Evolutionary conservation across 208 protist species (phyloP), one percentile per base, ranked within the genome.

Genomic region (Tetramitus jugosus): DNA sequence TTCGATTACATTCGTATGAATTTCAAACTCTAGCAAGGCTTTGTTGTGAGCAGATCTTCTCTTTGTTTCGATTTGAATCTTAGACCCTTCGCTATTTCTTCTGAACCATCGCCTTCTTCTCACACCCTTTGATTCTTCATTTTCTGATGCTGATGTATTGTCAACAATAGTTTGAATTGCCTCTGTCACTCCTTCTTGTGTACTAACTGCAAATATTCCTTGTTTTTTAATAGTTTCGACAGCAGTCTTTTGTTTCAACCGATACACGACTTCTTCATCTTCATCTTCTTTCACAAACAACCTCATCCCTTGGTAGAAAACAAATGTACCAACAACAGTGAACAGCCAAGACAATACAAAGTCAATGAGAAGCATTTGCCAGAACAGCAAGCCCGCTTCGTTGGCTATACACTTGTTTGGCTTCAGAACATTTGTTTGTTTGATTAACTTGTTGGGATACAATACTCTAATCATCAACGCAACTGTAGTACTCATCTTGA

Each of bases 341-440:
- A 56, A 56, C 10, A 56, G 14, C 10, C 10, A 56, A 56, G 14
- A 26, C 10, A 56, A 26, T 20, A 56, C 10, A 71, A 71, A 71
- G 1, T 71, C 65, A 31, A 71, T 71, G n/a, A 17, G 49, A 49
- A 71, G 43, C 65, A 71, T 71, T 49, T 71, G 65, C 65, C 65
- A 71, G 35, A 71, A 71, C 0, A 71, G n/a, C 33, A 71, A 49
- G 0, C 65, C 65, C 6, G 65, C 65, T n/a, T 71, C 65, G 13
- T 35, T 71, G 8, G 26, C 20, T 33, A 7, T 46, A 31, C 65
- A 71, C 33, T 45, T 71, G 33, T 40, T 40, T 10, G 10, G 10
- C n/a, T 6, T n/a, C 17, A 62, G 14, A 7, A 3, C 29, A n/a
- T n/a, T n/a, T n/a, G n/a, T n/a, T n/a, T n/a, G n/a, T n/a, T n/a